Conservation (phyloP, 2,329 filamentous ascomycete species). For the Ramularia collo-cygni region DNA sequence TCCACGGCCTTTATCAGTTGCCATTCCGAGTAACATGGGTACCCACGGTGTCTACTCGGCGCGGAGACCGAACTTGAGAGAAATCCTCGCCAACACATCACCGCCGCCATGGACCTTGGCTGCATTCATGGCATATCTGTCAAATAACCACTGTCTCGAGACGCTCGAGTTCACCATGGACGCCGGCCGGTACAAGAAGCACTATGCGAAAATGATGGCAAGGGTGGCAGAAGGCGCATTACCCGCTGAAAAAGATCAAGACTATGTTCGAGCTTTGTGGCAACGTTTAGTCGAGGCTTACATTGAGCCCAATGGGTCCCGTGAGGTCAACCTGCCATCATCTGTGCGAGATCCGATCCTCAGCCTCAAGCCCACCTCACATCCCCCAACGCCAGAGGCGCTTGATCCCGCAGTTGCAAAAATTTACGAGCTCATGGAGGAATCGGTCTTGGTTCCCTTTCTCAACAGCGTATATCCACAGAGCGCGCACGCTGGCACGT, state of each 20-base stretch:
- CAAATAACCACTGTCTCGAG: conserved; percentile 94
- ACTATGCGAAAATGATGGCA: conserved; percentile 55
- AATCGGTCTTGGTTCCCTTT: conserved; percentile 89
- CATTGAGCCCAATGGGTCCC: conserved; percentile 74
- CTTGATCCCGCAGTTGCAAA: conserved; percentile 79
- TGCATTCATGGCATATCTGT: conserved; percentile 94
- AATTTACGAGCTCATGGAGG: conserved; percentile 94
- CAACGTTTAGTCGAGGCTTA: conserved; percentile 82
- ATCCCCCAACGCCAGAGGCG: conserved; percentile 66
- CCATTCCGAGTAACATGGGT: conserved; percentile 37
- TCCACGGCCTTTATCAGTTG: conserved; percentile 44
- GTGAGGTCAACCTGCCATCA: conserved; percentile 85
- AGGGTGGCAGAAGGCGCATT: conserved; percentile 36
- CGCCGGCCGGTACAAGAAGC: conserved; percentile 72
- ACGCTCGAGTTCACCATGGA: conserved; percentile 96
- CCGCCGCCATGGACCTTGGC: conserved; percentile 82
- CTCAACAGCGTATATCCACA: conserved; percentile 59
- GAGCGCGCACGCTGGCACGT: conserved; percentile 38
- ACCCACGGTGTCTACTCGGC: conserved; percentile 47
- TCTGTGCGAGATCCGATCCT: conserved; percentile 77
- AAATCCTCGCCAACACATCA: conserved; percentile 81
- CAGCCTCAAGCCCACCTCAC: conserved; percentile 48
- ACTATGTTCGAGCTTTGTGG: conserved; percentile 77
- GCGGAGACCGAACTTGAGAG: conserved; percentile 66
- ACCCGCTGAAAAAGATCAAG: conserved; percentile 51